Evolutionary conservation across 805 yeast species (phyloP).

Genomic region (Peterozyma toletana): DNA sequence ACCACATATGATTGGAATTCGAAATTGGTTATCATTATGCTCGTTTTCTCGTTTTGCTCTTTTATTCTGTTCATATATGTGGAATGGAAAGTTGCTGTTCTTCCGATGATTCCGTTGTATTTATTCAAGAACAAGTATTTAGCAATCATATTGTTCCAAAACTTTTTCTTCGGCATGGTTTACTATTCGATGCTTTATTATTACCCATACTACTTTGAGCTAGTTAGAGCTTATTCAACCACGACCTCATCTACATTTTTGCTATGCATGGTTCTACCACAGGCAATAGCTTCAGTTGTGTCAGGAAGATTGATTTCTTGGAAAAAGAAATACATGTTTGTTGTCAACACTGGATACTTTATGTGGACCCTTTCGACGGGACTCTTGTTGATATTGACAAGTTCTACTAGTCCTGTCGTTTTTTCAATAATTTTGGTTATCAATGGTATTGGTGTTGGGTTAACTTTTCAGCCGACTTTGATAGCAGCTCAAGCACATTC

Average conservation of each 20-base stretch:
- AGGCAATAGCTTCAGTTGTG: constrained; percentile 30
- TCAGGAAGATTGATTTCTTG: constrained; percentile 39
- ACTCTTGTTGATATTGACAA: constrained; percentile 26
- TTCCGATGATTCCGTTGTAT: constrained; percentile 49
- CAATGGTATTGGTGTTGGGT: constrained; percentile 38
- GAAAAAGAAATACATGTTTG: constrained; percentile 33
- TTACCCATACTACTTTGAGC: constrained; percentile 41
- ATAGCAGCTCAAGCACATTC: constrained; percentile 51
- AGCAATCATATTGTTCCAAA: constrained; percentile 26
- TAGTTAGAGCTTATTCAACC: constrained; percentile 32
- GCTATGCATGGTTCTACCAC: constrained; percentile 37
- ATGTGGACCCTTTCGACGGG: constrained; percentile 35
- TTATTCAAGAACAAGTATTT: constrained; percentile 29
- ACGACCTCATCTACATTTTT: constrained; percentile 32
- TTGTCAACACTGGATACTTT: constrained; percentile 32
- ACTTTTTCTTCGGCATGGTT: constrained; percentile 40
- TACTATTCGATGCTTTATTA: constrained; percentile 40
- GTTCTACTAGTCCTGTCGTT: constrained; percentile 23
- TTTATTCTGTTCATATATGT: constrained; percentile 28
- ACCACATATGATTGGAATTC: constrained; percentile 48
- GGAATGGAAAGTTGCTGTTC: constrained; percentile 39
- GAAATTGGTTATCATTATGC: constrained; percentile 28
- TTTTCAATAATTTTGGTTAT: constrained; percentile 26
- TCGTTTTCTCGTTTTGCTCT: constrained; percentile 28
- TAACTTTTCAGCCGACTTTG: constrained; percentile 47